Conservation (phyloP, 192 early-diverging fungal species). For the Glomus cerebriforme region DNA sequence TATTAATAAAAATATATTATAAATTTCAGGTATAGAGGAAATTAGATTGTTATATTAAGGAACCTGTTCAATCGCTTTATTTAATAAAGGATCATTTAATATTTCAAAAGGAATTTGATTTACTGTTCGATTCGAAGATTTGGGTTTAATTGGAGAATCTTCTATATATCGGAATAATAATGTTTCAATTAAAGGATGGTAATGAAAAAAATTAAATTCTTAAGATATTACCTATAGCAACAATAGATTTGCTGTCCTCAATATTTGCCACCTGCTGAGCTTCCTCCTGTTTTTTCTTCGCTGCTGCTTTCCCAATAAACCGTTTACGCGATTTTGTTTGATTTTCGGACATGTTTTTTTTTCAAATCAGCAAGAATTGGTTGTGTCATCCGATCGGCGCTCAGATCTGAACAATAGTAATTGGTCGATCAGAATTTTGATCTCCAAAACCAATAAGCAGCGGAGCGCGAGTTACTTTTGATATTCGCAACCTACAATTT, state of each 20-base stretch:
- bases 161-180: background rate
- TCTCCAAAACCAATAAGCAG: too few species aligned
- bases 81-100: conserved; percentile 75
- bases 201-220: background rate
- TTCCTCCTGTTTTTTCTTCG: background rate
- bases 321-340: background rate
- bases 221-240: background rate
- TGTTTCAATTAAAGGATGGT: background rate
- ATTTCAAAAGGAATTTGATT: conserved; percentile 89
- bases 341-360: too few species aligned
- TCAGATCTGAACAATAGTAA: too few species aligned
- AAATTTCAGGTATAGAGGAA: conserved; percentile 19
- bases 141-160: background rate
- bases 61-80: conserved; percentile 78
- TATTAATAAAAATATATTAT: conserved; percentile 14
- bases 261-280: background rate
- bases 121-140: conserved; percentile 42
- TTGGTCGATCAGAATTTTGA: too few species aligned
- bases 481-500: too few species aligned
- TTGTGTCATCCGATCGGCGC: too few species aligned
- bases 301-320: background rate
- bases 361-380: too few species aligned
- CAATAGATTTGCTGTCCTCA: background rate
- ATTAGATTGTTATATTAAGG: conserved; percentile 5
- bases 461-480: too few species aligned